These are phyloP conservation scores for Neckera pumila DNA, from an alignment of 225 moss, liverwort and hornwort genomes.

Conservation along the genomic window DNA sequence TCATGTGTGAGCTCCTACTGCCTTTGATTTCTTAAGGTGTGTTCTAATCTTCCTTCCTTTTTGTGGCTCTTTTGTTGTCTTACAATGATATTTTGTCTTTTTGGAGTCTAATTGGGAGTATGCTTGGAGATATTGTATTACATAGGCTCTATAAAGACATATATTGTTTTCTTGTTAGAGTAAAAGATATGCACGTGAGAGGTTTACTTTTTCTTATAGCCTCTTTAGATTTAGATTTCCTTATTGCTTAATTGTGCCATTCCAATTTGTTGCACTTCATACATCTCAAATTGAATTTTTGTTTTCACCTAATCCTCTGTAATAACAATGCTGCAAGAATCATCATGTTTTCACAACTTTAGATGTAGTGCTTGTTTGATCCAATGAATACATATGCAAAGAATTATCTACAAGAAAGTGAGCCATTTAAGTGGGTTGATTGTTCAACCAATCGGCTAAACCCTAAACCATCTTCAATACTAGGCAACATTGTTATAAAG, in stretches of 20 bases:
- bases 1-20: fast-evolving
- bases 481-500: too few species aligned
- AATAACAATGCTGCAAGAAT: fast-evolving
- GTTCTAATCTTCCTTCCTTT: background rate
- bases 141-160: too few species aligned
- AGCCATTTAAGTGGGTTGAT: background rate
- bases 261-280: background rate
- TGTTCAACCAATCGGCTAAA: background rate
- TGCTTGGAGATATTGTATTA: background rate
- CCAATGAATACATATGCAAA: background rate
- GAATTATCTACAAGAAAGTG: too few species aligned
- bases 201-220: too few species aligned
- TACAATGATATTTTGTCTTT: too few species aligned
- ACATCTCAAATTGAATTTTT: background rate
- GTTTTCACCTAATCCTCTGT: too few species aligned
- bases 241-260: fast-evolving
- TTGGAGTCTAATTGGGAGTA: background rate
- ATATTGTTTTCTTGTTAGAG: background rate
- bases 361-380: background rate
- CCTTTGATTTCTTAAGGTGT: background rate
- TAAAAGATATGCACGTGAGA: fast-evolving
- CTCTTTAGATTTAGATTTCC: background rate
- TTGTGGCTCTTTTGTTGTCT: background rate
- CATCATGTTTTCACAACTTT: background rate
- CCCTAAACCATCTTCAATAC: background rate